Conservation (phyloP, 148 eudicot species). For the Persicaria maculosa region DNA sequence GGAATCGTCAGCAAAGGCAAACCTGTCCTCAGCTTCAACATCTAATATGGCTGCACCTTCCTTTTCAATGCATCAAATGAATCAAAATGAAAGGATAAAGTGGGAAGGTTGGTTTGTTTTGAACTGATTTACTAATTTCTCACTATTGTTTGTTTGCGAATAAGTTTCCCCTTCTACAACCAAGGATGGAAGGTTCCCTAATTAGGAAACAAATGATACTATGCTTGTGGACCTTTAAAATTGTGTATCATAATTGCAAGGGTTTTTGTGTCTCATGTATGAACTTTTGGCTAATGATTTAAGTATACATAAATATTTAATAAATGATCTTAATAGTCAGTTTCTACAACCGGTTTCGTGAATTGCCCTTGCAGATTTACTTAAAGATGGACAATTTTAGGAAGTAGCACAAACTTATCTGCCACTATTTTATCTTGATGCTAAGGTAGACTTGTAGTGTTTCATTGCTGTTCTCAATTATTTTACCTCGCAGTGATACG, state of each 20-base stretch:
- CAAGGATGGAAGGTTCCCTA: background rate
- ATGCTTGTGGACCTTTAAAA: background rate
- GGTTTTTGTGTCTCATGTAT: background rate
- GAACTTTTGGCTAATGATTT: background rate
- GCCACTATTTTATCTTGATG: conserved; percentile 10
- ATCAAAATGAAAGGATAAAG: conserved; percentile 28
- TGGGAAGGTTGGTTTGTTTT: conserved; percentile 10
- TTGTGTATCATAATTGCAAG: background rate
- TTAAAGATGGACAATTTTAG: background rate
- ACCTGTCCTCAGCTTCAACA: conserved; percentile 38
- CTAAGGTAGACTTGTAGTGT: background rate
- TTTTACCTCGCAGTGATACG: conserved; percentile 4
- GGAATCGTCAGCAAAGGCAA: conserved; percentile 52
- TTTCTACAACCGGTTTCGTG: background rate
- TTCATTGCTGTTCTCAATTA: background rate
- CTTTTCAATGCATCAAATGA: conserved; percentile 36
- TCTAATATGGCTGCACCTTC: conserved; percentile 44
- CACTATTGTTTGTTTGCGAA: background rate
- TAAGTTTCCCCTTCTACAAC: background rate
- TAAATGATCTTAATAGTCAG: background rate
- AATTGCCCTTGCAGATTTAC: background rate
- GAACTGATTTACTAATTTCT: background rate
- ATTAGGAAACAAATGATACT: background rate
- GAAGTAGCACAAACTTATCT: conserved; percentile 2
- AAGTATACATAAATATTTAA: background rate